Conservation (phyloP, 148 eudicot species). For the Vaccinium vitisidaea region DNA sequence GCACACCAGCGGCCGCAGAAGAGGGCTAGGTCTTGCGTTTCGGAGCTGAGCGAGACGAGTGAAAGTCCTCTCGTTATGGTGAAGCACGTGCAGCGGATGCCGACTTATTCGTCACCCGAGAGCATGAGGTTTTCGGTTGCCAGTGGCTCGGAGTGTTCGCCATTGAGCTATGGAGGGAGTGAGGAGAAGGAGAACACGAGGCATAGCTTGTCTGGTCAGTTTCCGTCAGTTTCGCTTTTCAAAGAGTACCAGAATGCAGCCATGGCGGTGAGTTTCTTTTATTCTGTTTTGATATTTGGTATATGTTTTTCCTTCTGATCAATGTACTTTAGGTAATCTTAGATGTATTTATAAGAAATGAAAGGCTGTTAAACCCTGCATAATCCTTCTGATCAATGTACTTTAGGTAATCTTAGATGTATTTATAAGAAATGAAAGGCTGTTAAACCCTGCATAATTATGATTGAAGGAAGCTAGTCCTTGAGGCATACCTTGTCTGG, state of each 20-base stretch:
- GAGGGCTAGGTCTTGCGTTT: conserved; percentile 33
- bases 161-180: conserved; percentile 19
- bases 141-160: conserved; percentile 26
- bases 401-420: background rate
- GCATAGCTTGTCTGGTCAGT: conserved; percentile 70
- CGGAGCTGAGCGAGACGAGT: conserved; percentile 33
- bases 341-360: background rate
- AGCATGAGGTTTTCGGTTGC: conserved; percentile 22
- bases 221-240: conserved; percentile 76
- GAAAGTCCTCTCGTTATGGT: conserved; percentile 40
- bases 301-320: background rate
- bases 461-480: background rate
- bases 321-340: background rate
- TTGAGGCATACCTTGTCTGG: no score
- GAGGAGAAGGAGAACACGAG: conserved; percentile 34
- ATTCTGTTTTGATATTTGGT: background rate
- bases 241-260: conserved; percentile 88
- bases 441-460: background rate
- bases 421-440: background rate
- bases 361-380: background rate
- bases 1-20: conserved; percentile 45
- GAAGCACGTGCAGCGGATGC: conserved; percentile 44
- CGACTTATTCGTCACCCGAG: conserved; percentile 34
- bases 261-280: conserved; percentile 54
- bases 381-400: background rate